Evolutionary conservation across 2,329 filamentous ascomycete species (phyloP), one percentile per base, ranked within the genome.

Genomic region (Fusarium phyllophilum): DNA sequence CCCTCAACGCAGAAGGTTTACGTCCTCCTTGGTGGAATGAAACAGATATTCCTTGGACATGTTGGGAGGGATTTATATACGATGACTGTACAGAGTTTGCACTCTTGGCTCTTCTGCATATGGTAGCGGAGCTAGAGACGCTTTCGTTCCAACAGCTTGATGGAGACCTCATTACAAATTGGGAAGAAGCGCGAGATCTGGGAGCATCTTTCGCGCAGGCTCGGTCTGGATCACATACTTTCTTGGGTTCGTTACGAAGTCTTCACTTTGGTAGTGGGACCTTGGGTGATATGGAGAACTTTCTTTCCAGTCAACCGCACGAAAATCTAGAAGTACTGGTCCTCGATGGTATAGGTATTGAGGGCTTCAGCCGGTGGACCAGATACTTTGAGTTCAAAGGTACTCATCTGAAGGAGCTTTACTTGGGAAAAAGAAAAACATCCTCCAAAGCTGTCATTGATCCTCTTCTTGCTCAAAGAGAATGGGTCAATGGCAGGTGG

Each of bases 401-500:
- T 14, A 51, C 24, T 17, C 51, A 39, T 15, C n/a, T 55, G 17
- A 46, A 70, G 26, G 31, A 70, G 9, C 60, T 71, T 38, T 66
- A 70, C 38, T 14, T 70, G 6, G 68, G 68, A 5, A 29, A 36
- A 8, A 61, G 57, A 18, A 17, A 11, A 5, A 22, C 8, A 26
- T 34, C 10, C 24, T 44, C 15, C 9, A 45, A 22, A 12, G 26
- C n/a, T 45, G 22, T 38, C 29, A 5, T 26, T 18, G 55, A 33
- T 14, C 52, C 58, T n/a, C 38, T 39, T 34, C 38, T 60, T 33
- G 39, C 20, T 46, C 59, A 31, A 15, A 36, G 48, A 24, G 66
- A 70, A 62, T 70, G 66, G 56, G 51, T 55, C 24, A 51, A 33
- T 6, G 66, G 56, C 13, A 33, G 39, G 12, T 71, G 56, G 68